phyloP scores from a whole-genome alignment of 2,329 filamentous ascomycete species.

The Penicillium verrucosum region DNA sequence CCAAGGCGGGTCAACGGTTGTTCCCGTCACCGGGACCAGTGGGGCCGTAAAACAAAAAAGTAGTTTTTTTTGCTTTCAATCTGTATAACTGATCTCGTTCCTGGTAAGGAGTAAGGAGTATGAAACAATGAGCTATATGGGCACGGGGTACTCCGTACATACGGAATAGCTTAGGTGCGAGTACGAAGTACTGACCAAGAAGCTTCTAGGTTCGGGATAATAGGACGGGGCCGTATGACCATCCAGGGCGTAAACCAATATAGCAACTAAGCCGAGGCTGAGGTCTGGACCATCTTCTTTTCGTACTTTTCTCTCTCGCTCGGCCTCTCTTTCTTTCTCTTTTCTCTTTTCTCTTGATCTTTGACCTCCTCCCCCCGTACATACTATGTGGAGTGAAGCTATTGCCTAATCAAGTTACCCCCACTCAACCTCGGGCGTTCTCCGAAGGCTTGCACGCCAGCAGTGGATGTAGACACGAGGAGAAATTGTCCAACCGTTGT shows the following conservation, averaged over 20 bases:
- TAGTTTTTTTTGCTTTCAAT: background rate
- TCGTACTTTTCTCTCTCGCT: background rate
- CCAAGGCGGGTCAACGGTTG: slow-evolving; percentile 5
- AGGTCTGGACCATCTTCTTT: background rate
- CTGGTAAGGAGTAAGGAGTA: background rate
- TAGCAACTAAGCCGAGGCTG: slow-evolving; percentile 1
- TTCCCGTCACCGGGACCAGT: background rate
- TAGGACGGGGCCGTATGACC: background rate
- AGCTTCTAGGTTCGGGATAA: background rate
- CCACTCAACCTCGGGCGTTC: background rate
- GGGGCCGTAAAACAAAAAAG: slow-evolving; percentile 2
- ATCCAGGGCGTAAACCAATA: background rate
- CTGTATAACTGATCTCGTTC: background rate
- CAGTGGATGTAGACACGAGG: slow-evolving; percentile 1
- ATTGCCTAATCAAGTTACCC: background rate
- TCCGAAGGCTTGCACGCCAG: background rate
- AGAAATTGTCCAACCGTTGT: background rate
- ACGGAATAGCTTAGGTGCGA: background rate
- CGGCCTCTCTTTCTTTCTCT: background rate
- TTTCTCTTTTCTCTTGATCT: background rate
- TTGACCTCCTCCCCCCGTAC: background rate
- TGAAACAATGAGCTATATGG: background rate
- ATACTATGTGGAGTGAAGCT: background rate
- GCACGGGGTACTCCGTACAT: no score
- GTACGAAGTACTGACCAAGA: background rate